Percentiles rank a stretch among this genome's conserved stretches.
phyloP scores from a whole-genome alignment of 768 basidiomycete species.

The Termitomyces titanicus region DNA sequence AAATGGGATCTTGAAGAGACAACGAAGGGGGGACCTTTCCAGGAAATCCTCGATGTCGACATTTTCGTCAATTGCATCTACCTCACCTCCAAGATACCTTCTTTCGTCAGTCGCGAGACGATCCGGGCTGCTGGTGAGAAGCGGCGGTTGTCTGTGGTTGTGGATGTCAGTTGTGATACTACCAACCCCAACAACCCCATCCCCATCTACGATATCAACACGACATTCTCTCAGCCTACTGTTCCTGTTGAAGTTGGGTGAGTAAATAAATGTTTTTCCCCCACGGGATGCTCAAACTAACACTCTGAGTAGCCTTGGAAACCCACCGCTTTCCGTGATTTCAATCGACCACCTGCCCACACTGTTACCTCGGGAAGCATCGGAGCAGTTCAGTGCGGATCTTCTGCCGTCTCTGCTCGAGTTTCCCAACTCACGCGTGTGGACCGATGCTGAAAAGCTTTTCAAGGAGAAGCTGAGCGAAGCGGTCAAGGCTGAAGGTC shows the following conservation, averaged over 20 bases:
- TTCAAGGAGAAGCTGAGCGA: slow-evolving; percentile 58
- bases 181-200: slow-evolving; percentile 98
- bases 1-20: slow-evolving; percentile 99
- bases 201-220: slow-evolving; percentile 92
- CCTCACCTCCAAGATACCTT: slow-evolving; percentile 77
- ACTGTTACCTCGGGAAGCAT: slow-evolving; percentile 90
- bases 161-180: slow-evolving; percentile 98
- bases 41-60: slow-evolving; percentile 93
- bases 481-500: slow-evolving; percentile 36
- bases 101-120: slow-evolving; percentile 73
- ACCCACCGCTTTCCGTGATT: slow-evolving; percentile 76
- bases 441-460: slow-evolving; percentile 83
- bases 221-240: slow-evolving; percentile 89
- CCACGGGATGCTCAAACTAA: background rate
- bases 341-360: slow-evolving; percentile 98
- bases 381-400: slow-evolving; percentile 91
- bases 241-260: slow-evolving; percentile 81
- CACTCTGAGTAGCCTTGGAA: slow-evolving; percentile 40
- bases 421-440: slow-evolving; percentile 76
- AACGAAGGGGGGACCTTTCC: slow-evolving; percentile 93
- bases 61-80: slow-evolving; percentile 99
- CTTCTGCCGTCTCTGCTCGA: slow-evolving; percentile 83
- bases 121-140: slow-evolving; percentile 67
- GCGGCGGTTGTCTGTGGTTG: slow-evolving; percentile 76
- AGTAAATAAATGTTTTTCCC: slow-evolving; percentile 27